These are phyloP conservation scores for Effrenium voratum DNA, from an alignment of 73 alveolate species.

Conservation along the genomic window DNA sequence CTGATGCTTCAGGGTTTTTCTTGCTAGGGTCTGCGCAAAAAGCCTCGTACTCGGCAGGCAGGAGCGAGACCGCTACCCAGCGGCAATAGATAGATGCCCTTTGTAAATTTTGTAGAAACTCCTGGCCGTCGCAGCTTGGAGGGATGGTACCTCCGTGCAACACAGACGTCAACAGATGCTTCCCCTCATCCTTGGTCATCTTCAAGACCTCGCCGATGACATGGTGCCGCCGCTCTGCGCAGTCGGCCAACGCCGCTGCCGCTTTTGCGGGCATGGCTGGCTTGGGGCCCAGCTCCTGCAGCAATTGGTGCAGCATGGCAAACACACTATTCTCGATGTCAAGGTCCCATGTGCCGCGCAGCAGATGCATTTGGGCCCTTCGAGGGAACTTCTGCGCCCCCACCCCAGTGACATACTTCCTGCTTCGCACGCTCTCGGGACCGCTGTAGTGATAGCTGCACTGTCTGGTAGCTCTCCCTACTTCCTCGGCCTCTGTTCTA, in stretches of 20 bases:
- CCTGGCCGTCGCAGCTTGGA: background rate
- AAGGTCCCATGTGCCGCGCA: background rate
- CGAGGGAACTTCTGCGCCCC: slow-evolving; percentile 26
- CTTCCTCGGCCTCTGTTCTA: no score
- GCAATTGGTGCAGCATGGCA: background rate
- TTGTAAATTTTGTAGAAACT: background rate
- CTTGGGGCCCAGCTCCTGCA: background rate
- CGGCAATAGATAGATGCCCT: background rate
- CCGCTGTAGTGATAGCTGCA: no score
- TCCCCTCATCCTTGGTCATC: background rate
- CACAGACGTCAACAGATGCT: background rate
- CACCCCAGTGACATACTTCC: background rate
- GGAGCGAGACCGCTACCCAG: background rate
- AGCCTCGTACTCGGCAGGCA: background rate
- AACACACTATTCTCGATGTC: slow-evolving; percentile 10
- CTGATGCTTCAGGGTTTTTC: background rate
- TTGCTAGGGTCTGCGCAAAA: background rate
- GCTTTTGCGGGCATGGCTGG: background rate
- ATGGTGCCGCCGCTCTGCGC: background rate
- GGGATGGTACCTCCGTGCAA: slow-evolving; percentile 9
- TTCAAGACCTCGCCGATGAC: background rate
- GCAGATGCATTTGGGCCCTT: background rate
- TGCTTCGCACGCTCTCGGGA: no score
- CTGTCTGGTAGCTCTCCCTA: no score
- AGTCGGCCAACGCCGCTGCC: background rate